Conservation (phyloP, 345 rosid species). For the Hibiscus mutabilis region DNA sequence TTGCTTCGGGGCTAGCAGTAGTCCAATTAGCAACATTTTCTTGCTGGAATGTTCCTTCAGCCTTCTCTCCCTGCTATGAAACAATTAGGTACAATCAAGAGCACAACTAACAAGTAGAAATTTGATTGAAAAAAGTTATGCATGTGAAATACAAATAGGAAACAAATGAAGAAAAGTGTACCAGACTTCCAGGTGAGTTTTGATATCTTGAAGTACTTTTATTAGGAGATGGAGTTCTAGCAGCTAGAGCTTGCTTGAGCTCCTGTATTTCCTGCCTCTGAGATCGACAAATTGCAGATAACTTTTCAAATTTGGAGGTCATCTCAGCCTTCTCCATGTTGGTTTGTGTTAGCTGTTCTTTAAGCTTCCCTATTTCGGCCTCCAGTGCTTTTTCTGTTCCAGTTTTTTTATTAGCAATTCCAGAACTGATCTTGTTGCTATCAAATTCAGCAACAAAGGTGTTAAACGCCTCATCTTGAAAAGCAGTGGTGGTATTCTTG, state of each 20-base stretch:
- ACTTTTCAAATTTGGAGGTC: constrained; percentile 75
- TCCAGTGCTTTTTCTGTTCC: constrained; percentile 48
- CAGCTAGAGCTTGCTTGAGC: constrained; percentile 73
- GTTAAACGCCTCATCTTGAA: constrained; percentile 57
- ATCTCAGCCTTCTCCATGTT: constrained; percentile 74
- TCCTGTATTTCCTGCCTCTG: constrained; percentile 96
- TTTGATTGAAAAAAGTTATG: neutral
- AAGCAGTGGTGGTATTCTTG: constrained; percentile 23
- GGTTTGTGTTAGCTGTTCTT: constrained; percentile 64
- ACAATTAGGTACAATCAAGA: constrained; percentile 12
- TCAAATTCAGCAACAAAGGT: constrained; percentile 86
- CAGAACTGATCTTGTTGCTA: constrained; percentile 44
- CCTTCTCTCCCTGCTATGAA: constrained; percentile 34
- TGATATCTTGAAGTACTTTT: constrained; percentile 41
- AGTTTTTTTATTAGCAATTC: constrained; percentile 21
- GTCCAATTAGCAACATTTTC: constrained; percentile 48
- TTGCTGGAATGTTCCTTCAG: constrained; percentile 24
- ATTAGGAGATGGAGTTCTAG: constrained; percentile 53
- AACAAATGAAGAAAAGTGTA: constrained; percentile 13
- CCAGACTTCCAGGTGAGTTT: constrained; percentile 43
- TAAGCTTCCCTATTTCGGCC: constrained; percentile 68
- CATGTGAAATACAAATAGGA: neutral
- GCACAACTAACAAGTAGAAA: neutral
- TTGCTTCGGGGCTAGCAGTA: constrained; percentile 38
- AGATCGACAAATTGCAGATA: constrained; percentile 88